Conservation (phyloP, 768 basidiomycete genomes). For the Auriscalpium microsporum region DNA sequence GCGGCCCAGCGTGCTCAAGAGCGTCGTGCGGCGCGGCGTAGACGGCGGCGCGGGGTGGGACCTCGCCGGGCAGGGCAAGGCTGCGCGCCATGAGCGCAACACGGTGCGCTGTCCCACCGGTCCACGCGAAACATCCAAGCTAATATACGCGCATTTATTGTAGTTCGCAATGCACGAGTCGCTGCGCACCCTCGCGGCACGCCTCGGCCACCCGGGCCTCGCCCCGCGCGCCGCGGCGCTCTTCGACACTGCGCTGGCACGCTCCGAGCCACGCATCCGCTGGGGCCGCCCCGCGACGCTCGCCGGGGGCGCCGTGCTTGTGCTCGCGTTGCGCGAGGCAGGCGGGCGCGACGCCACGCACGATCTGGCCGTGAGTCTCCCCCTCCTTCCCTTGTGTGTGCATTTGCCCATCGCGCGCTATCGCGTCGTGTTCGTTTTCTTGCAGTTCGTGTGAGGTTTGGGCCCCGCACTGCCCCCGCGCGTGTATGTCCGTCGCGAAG, state of each 20-base stretch:
- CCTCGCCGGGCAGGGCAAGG: constrained; percentile 57
- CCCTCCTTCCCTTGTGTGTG: neutral
- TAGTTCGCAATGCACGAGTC: constrained; percentile 58
- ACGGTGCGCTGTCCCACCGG: constrained; percentile 39
- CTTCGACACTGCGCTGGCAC: constrained; percentile 60
- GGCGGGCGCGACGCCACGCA: constrained; percentile 58
- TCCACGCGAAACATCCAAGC: neutral
- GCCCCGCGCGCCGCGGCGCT: constrained; percentile 57
- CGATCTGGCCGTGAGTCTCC: constrained; percentile 48
- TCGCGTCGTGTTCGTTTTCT: neutral
- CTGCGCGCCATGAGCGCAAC: constrained; percentile 57
- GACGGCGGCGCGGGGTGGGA: constrained; percentile 41
- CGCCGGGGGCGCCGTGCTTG: constrained; percentile 59
- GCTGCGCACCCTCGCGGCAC: constrained; percentile 51
- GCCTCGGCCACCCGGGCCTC: constrained; percentile 51
- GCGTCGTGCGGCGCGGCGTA: constrained; percentile 26
- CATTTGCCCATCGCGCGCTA: neutral
- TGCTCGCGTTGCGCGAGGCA: constrained; percentile 64
- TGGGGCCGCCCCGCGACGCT: constrained; percentile 73
- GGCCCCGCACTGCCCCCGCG: too few species aligned
- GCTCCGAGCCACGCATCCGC: constrained; percentile 34
- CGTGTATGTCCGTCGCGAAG: too few species aligned
- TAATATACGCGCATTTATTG: neutral
- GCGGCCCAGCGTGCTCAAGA: constrained; percentile 32
- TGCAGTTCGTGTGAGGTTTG: neutral